Conservation (phyloP, 345 rosid genomes). For the Eucalyptus curtisii region DNA sequence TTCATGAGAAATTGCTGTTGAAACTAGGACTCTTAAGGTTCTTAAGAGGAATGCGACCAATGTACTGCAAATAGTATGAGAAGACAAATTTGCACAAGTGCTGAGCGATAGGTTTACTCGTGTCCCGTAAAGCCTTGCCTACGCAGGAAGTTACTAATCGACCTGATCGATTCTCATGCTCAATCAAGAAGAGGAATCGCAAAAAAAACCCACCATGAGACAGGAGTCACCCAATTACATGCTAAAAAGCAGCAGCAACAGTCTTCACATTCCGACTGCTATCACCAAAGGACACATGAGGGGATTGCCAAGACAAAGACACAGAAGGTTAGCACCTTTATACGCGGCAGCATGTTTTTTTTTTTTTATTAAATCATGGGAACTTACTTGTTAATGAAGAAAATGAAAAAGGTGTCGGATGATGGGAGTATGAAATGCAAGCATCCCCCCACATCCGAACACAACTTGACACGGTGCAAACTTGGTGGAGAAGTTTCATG, state of each 20-base stretch:
- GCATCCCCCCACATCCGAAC: not conserved
- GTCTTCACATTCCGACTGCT: not conserved
- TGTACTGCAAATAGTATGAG: not conserved
- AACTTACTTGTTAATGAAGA: not conserved
- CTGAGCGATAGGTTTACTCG: not conserved
- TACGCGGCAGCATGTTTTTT: not conserved
- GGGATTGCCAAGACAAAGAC: not conserved
- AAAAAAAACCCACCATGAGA: not conserved
- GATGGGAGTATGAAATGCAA: not conserved
- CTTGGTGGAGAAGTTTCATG: not conserved
- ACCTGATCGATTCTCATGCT: not conserved
- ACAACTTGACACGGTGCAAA: not conserved
- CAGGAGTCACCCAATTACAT: not conserved
- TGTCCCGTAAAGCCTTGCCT: not conserved
- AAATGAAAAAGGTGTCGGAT: not conserved
- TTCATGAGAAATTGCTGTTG: not conserved
- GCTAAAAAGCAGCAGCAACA: not conserved
- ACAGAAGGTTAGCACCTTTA: not conserved
- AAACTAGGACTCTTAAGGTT: not conserved
- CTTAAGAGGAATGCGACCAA: not conserved
- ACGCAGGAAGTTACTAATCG: not conserved
- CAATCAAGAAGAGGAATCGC: not conserved
- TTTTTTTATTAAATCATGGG: not conserved
- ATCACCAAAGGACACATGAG: not conserved
- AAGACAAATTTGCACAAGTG: not conserved